phyloP scores from a whole-genome alignment of 495 filamentous ascomycete species.

The Terfezia claveryi region DNA sequence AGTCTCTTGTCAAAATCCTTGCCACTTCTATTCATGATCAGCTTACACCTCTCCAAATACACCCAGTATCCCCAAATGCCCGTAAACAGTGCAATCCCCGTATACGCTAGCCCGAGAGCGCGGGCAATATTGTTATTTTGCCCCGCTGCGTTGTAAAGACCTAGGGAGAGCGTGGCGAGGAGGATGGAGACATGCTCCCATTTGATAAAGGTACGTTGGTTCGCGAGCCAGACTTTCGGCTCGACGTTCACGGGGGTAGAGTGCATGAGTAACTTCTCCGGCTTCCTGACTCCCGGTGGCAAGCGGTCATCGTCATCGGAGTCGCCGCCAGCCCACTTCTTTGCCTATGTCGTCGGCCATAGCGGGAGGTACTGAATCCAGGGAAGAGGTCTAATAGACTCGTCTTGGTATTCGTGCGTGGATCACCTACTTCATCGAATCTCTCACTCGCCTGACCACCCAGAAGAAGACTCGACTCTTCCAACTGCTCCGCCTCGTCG shows the following conservation, averaged over 20 bases:
- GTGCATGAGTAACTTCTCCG: slow-evolving; percentile 76
- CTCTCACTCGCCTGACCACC: background rate
- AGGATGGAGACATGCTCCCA: slow-evolving; percentile 88
- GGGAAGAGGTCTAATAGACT: slow-evolving; percentile 33
- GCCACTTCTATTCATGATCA: slow-evolving; percentile 68
- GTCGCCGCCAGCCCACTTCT: slow-evolving; percentile 6
- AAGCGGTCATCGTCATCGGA: slow-evolving; percentile 22
- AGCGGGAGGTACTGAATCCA: slow-evolving; percentile 49
- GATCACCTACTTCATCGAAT: slow-evolving; percentile 19
- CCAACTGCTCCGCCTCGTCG: background rate
- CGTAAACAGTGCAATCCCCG: slow-evolving; percentile 57
- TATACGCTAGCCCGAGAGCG: slow-evolving; percentile 57
- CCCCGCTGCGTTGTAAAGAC: slow-evolving; percentile 69
- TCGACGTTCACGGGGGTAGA: slow-evolving; percentile 74
- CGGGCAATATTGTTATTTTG: slow-evolving; percentile 47
- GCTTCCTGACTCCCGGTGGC: slow-evolving; percentile 69
- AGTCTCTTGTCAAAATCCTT: slow-evolving; percentile 76
- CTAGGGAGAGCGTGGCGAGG: slow-evolving; percentile 59
- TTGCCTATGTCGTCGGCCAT: slow-evolving; percentile 21
- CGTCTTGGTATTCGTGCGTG: slow-evolving; percentile 2
- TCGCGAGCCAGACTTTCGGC: slow-evolving; percentile 95
- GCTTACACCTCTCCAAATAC: slow-evolving; percentile 46
- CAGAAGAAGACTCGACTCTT: background rate
- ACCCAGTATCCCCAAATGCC: slow-evolving; percentile 74
- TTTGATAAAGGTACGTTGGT: slow-evolving; percentile 91